Percentiles rank a stretch among this genome's conserved stretches.
Evolutionary conservation across 176 grass and related monocot species (phyloP).

Genomic region (Oryza glumipatula): DNA sequence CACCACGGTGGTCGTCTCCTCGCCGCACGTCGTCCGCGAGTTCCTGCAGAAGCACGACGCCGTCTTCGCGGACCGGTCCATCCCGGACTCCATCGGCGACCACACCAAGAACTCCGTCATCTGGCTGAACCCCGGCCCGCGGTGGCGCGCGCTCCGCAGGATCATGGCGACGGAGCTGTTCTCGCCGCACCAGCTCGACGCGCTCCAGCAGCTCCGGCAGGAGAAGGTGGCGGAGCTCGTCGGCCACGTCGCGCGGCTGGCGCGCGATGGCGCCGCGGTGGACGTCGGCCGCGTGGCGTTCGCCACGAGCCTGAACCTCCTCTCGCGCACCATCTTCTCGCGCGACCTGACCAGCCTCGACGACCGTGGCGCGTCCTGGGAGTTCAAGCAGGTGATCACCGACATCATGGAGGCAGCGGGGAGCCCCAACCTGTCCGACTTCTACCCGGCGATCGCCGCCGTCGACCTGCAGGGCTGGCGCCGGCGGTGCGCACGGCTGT

Average conservation of each 20-base stretch:
- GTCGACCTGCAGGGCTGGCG: conserved; percentile 54
- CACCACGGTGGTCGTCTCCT: conserved; percentile 40
- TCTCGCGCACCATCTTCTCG: conserved; percentile 59
- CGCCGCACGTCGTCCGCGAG: conserved; percentile 16
- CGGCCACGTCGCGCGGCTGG: conserved; percentile 5
- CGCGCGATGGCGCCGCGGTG: neutral
- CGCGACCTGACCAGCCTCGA: conserved; percentile 30
- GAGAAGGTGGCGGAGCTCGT: conserved; percentile 29
- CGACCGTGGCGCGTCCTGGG: conserved; percentile 21
- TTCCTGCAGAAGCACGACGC: conserved; percentile 50
- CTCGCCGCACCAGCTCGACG: conserved; percentile 35
- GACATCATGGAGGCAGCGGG: conserved; percentile 40
- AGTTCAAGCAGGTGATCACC: conserved; percentile 32
- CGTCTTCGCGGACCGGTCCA: neutral
- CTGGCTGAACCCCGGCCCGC: neutral
- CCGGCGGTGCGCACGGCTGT: neutral
- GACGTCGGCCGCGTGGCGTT: conserved; percentile 50
- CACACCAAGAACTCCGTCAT: neutral
- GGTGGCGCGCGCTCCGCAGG: conserved; percentile 39
- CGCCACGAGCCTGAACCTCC: conserved; percentile 48
- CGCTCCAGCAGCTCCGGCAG: neutral
- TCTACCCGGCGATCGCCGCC: conserved; percentile 51
- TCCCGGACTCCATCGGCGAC: neutral
- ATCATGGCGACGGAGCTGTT: conserved; percentile 35
- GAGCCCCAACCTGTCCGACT: conserved; percentile 54